Conservation (phyloP, 768 basidiomycete genomes). For the Galerina sulciceps region DNA sequence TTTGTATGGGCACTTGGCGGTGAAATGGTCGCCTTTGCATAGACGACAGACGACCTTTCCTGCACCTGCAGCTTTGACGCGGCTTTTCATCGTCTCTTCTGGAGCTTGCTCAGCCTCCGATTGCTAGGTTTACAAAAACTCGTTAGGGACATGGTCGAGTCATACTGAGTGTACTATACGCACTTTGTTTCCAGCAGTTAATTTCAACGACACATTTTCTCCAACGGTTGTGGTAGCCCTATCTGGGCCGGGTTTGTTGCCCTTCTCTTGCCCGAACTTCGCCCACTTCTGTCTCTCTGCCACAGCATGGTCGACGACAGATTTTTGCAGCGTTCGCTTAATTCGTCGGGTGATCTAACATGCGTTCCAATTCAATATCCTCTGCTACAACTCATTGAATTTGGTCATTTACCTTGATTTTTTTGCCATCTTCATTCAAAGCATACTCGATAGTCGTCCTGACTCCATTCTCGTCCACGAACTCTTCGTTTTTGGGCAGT, state of each 20-base stretch:
- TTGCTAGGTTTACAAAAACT: conserved; percentile 36
- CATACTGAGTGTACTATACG: conserved; percentile 5
- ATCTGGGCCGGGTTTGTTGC: conserved; percentile 87
- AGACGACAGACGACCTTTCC: conserved; percentile 92
- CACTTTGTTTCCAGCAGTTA: conserved; percentile 67
- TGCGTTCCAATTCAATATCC: neutral
- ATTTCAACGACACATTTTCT: conserved; percentile 50
- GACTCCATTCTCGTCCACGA: conserved; percentile 84
- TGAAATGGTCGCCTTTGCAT: conserved; percentile 97
- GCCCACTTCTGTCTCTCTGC: conserved; percentile 93
- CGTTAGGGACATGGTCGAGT: neutral
- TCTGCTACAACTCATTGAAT: neutral
- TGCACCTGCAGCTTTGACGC: conserved; percentile 72
- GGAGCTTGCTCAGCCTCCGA: conserved; percentile 69
- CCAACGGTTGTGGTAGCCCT: conserved; percentile 93
- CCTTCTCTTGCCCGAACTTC: conserved; percentile 93
- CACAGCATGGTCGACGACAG: conserved; percentile 91
- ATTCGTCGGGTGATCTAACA: conserved; percentile 82
- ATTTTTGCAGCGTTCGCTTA: conserved; percentile 86
- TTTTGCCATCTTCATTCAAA: conserved; percentile 91
- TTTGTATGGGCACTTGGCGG: conserved; percentile 98
- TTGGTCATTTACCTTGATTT: conserved; percentile 73
- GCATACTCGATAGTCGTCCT: conserved; percentile 83
- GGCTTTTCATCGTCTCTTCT: conserved; percentile 68
- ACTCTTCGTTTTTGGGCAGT: conserved; percentile 67